A percentile compares a stretch with the other conserved stretches of the same genome.
phyloP scores from a whole-genome alignment of 2,329 filamentous ascomycete species.

The Penicillium sp. region DNA sequence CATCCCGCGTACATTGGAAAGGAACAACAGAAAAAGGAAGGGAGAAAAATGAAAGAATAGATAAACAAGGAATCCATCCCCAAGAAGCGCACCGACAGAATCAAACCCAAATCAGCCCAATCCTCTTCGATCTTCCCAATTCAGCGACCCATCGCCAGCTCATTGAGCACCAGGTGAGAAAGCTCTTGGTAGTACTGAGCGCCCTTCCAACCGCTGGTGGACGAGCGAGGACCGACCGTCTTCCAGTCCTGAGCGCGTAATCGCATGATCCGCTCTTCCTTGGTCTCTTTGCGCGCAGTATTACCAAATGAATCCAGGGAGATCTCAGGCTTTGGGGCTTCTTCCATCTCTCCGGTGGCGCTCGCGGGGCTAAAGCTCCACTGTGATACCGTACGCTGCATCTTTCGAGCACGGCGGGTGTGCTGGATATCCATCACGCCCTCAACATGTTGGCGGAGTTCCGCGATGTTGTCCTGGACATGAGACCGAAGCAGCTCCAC shows the following conservation, averaged over 20 bases:
- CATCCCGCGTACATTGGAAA: too few relatives aligned
- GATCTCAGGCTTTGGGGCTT: constrained; percentile 1
- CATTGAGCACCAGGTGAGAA: constrained; percentile 33
- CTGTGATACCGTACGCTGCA: constrained; percentile 32
- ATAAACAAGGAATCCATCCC: too few relatives aligned
- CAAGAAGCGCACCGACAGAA: too few relatives aligned
- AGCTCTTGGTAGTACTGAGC: constrained; percentile 33
- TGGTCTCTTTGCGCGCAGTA: constrained; percentile 26
- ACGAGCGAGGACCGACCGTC: constrained; percentile 32
- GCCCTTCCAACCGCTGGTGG: constrained; percentile 33
- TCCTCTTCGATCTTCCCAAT: not conserved
- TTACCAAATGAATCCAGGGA: constrained; percentile 15
- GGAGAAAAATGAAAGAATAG: too few relatives aligned
- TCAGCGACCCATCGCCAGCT: constrained; percentile 26
- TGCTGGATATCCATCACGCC: constrained; percentile 22
- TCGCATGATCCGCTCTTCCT: constrained; percentile 29
- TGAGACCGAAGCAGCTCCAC: constrained; percentile 23
- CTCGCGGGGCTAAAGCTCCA: constrained; percentile 35
- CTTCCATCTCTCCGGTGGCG: constrained; percentile 5
- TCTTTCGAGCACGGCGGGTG: constrained; percentile 20
- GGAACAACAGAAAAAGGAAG: too few relatives aligned
- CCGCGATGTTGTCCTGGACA: constrained; percentile 22
- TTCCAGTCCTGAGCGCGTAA: constrained; percentile 34
- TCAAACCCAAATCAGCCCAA: too few relatives aligned
- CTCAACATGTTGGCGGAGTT: constrained; percentile 23